Percentiles rank a stretch among this genome's conserved stretches.
Conservation (phyloP, 139 green algal species). For the Raphidocelis subcapitata region DNA sequence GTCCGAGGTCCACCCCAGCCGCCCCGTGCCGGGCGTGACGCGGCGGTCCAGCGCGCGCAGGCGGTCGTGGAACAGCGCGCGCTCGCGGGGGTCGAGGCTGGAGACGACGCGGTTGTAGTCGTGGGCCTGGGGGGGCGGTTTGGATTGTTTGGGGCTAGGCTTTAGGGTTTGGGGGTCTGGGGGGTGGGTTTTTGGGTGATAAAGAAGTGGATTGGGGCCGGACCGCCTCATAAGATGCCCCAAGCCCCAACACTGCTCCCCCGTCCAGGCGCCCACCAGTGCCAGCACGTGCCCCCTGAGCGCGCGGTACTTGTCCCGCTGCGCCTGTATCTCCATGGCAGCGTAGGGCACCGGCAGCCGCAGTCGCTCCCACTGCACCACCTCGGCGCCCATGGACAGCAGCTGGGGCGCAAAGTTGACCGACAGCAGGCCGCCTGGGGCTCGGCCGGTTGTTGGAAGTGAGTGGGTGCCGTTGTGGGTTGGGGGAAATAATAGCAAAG, state of each 20-base stretch:
- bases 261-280: slow-evolving; percentile 8
- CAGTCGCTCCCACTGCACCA: slow-evolving; percentile 84
- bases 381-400: slow-evolving; percentile 69
- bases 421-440: slow-evolving; percentile 60
- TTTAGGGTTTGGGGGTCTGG: not conserved
- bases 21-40: slow-evolving; percentile 80
- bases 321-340: slow-evolving; percentile 83
- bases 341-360: slow-evolving; percentile 77
- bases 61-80: slow-evolving; percentile 80
- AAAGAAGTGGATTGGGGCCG: too few species aligned
- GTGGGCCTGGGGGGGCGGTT: too few species aligned
- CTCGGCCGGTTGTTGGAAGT: not conserved
- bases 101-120: not conserved
- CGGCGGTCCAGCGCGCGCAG: slow-evolving; percentile 83
- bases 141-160: too few species aligned
- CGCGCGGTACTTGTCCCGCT: slow-evolving; percentile 81
- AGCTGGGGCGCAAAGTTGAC: slow-evolving; percentile 84
- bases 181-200: not conserved
- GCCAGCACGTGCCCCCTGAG: slow-evolving; percentile 74
- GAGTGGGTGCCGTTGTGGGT: too few species aligned
- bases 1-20: slow-evolving; percentile 73
- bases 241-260: not conserved
- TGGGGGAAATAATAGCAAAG: too few species aligned
- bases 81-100: slow-evolving; percentile 68
- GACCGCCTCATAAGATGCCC: not conserved